A percentile compares a stretch with the other conserved stretches of the same genome.
Evolutionary conservation across 495 filamentous ascomycete genomes (phyloP).

Genomic region (Rhizodiscina lignyota): DNA sequence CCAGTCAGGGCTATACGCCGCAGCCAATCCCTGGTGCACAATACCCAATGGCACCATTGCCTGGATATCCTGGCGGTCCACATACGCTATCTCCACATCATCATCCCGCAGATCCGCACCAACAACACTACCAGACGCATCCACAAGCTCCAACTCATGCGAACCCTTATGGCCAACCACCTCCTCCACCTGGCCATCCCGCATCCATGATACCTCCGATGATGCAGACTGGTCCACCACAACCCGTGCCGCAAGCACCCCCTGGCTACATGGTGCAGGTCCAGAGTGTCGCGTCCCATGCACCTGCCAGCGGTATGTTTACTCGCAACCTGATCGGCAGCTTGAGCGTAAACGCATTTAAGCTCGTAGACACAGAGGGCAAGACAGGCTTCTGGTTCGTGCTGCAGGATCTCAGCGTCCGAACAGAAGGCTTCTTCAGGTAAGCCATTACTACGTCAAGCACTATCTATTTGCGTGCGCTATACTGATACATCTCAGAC

Average conservation of each 20-base stretch:
- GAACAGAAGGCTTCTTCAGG: slow-evolving; percentile 85
- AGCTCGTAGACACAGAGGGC: slow-evolving; percentile 63
- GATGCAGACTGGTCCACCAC: neutral
- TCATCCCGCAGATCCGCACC: neutral
- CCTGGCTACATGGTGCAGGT: neutral
- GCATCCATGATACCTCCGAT: too few relatives aligned
- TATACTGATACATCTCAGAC: slow-evolving; percentile 19
- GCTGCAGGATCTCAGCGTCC: slow-evolving; percentile 83
- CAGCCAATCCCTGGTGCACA: neutral
- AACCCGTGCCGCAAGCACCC: neutral
- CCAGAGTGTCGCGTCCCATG: neutral
- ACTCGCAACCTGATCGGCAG: slow-evolving; percentile 93
- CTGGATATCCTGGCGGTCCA: neutral
- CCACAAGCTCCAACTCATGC: neutral
- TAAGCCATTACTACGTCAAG: slow-evolving; percentile 27
- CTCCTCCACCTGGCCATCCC: neutral
- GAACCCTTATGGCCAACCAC: neutral
- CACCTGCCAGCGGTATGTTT: slow-evolving; percentile 67
- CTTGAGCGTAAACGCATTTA: slow-evolving; percentile 76
- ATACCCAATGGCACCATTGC: neutral
- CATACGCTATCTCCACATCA: neutral
- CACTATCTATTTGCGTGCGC: too few relatives aligned
- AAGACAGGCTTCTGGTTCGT: slow-evolving; percentile 95
- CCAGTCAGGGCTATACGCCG: neutral
- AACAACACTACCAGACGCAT: neutral